Evolutionary conservation across 2,329 filamentous ascomycete genomes (phyloP).

Genomic region (Botryotinia narcissicola): DNA sequence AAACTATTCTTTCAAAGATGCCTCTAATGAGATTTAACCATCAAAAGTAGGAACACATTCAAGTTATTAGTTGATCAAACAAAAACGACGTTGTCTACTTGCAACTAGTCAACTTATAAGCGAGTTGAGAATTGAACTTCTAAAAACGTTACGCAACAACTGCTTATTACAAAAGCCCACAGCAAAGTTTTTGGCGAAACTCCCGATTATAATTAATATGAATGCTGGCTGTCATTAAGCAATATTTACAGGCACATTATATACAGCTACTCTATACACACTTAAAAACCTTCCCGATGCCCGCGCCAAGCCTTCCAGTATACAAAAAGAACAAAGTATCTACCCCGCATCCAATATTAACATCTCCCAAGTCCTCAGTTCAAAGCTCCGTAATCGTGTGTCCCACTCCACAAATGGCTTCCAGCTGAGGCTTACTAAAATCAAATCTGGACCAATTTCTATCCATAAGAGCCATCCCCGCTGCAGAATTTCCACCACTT

Average conservation of each 20-base stretch:
- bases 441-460: slow-evolving; percentile 35
- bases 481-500: slow-evolving; percentile 19
- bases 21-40: no score
- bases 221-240: not conserved
- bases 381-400: slow-evolving; percentile 31
- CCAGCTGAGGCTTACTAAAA: slow-evolving; percentile 33
- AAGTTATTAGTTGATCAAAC: not conserved
- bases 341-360: not conserved
- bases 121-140: not conserved
- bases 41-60: no score
- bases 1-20: not conserved
- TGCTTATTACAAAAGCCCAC: not conserved
- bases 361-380: not conserved
- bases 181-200: not conserved
- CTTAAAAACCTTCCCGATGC: not conserved
- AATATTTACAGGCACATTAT: not conserved
- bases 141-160: not conserved
- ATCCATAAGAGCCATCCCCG: not conserved
- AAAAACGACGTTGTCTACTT: not conserved
- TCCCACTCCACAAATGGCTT: slow-evolving; percentile 36
- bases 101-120: not conserved
- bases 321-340: not conserved
- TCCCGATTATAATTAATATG: not conserved
- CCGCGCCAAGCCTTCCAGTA: not conserved
- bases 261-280: not conserved